A percentile compares a stretch with the other conserved stretches of the same genome.
phyloP scores from a whole-genome alignment of 768 basidiomycete genomes.

The Amanita pseudoporphyria region DNA sequence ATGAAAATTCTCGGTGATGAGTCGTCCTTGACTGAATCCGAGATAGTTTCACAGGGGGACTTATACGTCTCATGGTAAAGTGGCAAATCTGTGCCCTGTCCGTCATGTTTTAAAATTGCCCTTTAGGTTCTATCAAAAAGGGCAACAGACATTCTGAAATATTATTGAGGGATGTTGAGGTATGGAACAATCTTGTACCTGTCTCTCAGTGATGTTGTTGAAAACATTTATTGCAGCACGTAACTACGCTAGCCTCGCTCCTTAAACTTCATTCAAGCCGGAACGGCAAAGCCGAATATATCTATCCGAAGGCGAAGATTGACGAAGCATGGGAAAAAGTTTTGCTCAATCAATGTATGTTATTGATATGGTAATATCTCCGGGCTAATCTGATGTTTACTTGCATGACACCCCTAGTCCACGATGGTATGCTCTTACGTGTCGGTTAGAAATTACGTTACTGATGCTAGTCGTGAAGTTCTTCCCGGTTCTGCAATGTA shows the following conservation, averaged over 20 bases:
- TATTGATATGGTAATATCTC: conserved; percentile 15
- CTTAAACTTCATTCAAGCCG: conserved; percentile 20
- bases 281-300: conserved; percentile 38
- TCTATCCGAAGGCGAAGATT: conserved; percentile 74
- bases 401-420: conserved; percentile 42
- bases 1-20: conserved; percentile 11
- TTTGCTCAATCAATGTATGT: conserved; percentile 75
- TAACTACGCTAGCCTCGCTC: conserved; percentile 79
- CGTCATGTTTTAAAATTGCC: not conserved
- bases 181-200: conserved; percentile 17
- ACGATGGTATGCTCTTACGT: conserved; percentile 52
- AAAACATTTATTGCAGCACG: conserved; percentile 32
- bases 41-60: conserved; percentile 83
- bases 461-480: conserved; percentile 31
- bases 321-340: conserved; percentile 93
- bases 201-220: not conserved
- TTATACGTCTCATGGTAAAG: conserved; percentile 83
- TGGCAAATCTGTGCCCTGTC: not conserved
- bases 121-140: conserved; percentile 79
- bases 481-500: conserved; percentile 91
- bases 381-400: not conserved
- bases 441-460: not conserved
- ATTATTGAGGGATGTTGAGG: conserved; percentile 85
- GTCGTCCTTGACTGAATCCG: not conserved
- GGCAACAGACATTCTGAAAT: conserved; percentile 97